Base-by-base conservation (phyloP, 805 yeast genomes). In the Spathaspora hagerdaliae region DNA sequence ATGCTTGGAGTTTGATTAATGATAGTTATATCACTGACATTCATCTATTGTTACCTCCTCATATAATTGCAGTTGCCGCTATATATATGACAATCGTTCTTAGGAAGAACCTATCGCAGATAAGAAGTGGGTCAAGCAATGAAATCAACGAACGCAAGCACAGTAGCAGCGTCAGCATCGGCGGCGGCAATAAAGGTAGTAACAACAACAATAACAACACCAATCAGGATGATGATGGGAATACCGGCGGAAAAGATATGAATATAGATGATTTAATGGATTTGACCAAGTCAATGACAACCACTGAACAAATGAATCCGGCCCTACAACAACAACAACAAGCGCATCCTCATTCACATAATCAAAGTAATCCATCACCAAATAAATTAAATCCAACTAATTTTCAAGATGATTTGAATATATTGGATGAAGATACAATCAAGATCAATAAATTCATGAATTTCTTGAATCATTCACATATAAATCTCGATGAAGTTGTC, bases 11-110 rank as follows among this genome's bases (percentile, higher is more conserved):
- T 0, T 73, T 91, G 42, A 77, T 94, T 33, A 94, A 90, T 61
- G 98, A 92, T 60, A 80, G 91, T 51, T 91, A 86, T 61, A 82
- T 89, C 38, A 89, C 96, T 0, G 98, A 94, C 61, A 69, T 87
- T 13, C 92, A 88, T 46, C 64, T 94, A 39, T 60, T 91, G 12
- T 83, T 80, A 51, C 92, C 98, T 0, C 99, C 99, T 0, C 96
- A 91, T 65, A 79, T 90, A 9, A 77, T 91, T 7, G 96, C 97
- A 3, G 65, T 85, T 35, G 80, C 94, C 0, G 79, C 96, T 9
- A 67, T 91, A n/a, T 90, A 88, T 64, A 73, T 91, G 44, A 83
- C 96, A 0, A 68, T 88, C 1, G 81, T 85, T 24, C 61, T 86
- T 39, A 76, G 77, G 50, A 69, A 66, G 44, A 68, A 69, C 34